phyloP scores from a whole-genome alignment of 1,284 basidiomycete genomes.

The Takashimella tepidaria region DNA sequence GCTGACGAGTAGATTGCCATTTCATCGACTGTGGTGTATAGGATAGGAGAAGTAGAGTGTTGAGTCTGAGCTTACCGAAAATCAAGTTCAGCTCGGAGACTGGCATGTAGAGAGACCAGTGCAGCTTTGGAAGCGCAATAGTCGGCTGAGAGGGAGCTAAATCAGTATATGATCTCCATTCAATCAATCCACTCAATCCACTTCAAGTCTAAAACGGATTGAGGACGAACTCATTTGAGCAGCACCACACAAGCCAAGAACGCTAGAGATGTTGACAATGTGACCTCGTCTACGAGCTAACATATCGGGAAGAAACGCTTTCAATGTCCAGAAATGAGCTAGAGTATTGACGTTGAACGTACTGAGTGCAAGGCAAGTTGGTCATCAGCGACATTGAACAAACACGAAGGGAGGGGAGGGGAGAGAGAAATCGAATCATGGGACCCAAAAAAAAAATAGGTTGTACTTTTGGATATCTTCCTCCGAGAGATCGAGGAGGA shows the following conservation, averaged over 20 bases:
- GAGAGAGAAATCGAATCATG: not conserved
- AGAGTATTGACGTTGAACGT: conserved; percentile 86
- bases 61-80: conserved; percentile 51
- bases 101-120: conserved; percentile 66
- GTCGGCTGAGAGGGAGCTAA: conserved; percentile 72
- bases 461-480: conserved; percentile 74
- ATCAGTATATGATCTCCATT: too few relatives aligned
- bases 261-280: conserved; percentile 78
- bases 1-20: conserved; percentile 3
- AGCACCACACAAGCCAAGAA: conserved; percentile 67
- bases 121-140: conserved; percentile 87
- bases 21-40: not conserved
- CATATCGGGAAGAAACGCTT: conserved; percentile 90
- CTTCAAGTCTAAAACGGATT: too few relatives aligned
- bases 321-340: conserved; percentile 83
- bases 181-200: too few relatives aligned
- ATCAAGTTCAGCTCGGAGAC: conserved; percentile 77
- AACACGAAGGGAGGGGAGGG: not conserved
- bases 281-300: conserved; percentile 72
- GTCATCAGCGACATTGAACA: not conserved
- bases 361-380: conserved; percentile 53
- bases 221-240: conserved; percentile 79
- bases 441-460: conserved; percentile 1
- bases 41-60: too few relatives aligned
- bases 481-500: conserved; percentile 69